phyloP scores from a whole-genome alignment of 176 grass and related monocot species.

The Oryza rufipogon region DNA sequence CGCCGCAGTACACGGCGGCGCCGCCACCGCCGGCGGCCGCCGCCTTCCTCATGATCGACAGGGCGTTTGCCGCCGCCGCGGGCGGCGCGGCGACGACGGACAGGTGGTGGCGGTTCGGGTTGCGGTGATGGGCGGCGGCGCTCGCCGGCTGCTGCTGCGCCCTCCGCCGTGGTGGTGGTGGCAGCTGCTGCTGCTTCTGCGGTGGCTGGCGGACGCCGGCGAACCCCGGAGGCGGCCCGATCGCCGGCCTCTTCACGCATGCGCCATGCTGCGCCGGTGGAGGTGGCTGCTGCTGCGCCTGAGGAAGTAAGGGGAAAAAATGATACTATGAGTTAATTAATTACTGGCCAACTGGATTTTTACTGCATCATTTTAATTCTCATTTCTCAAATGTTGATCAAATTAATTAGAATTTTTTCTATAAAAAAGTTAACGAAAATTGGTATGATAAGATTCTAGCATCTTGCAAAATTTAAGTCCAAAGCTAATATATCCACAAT shows the following conservation, averaged over 20 bases:
- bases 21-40: too few species aligned
- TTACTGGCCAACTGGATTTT: not conserved
- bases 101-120: not conserved
- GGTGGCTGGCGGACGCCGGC: not conserved
- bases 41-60: not conserved
- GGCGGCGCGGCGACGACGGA: too few species aligned
- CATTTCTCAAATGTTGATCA: not conserved
- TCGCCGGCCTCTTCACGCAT: constrained; percentile 9
- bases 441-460: not conserved
- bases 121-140: not conserved
- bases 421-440: too few species aligned
- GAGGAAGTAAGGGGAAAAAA: not conserved
- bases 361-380: not conserved
- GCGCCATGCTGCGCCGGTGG: not conserved
- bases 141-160: not conserved
- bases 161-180: not conserved
- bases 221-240: constrained; percentile 18
- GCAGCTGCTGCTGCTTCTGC: not conserved
- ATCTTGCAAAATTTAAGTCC: not conserved
- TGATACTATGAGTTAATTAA: not conserved
- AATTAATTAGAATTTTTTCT: not conserved
- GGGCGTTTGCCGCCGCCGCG: too few species aligned
- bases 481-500: not conserved
- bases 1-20: constrained; percentile 14
- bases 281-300: not conserved